Conservation (phyloP, 2,329 filamentous ascomycete species). For the Fusarium scirpi region DNA sequence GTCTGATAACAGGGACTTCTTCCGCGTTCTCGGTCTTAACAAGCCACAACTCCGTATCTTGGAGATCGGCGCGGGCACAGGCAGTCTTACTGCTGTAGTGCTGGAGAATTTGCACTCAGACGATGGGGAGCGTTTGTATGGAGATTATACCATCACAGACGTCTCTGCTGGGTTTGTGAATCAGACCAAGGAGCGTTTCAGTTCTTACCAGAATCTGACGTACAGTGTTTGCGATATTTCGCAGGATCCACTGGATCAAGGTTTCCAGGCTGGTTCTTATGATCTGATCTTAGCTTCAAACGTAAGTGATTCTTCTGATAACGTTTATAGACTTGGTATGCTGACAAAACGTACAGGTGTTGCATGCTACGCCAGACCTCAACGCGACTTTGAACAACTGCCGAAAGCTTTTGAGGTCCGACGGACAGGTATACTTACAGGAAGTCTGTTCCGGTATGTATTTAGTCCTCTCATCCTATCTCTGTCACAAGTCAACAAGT, state of each 20-base stretch:
- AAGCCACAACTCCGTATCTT: constrained; percentile 52
- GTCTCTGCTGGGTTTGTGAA: background rate
- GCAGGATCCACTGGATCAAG: background rate
- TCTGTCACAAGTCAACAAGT: no score
- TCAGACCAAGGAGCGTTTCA: background rate
- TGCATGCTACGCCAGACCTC: background rate
- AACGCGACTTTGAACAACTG: background rate
- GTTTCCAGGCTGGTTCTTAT: background rate
- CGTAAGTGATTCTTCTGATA: no score
- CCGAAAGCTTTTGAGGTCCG: background rate
- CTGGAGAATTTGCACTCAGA: constrained; percentile 32
- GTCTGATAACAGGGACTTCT: constrained; percentile 37
- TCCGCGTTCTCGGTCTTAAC: constrained; percentile 42
- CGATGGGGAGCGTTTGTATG: background rate
- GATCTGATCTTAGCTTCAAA: no score
- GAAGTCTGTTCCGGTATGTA: no score
- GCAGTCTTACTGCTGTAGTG: constrained; percentile 51
- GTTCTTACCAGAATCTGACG: background rate
- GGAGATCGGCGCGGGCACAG: constrained; percentile 58
- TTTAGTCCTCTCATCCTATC: no score
- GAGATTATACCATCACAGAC: background rate
- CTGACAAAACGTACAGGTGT: background rate
- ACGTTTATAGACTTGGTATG: no score
- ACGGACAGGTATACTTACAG: background rate
- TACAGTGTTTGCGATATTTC: background rate